phyloP scores from a whole-genome alignment of 768 basidiomycete genomes.

The Collybia sordida region DNA sequence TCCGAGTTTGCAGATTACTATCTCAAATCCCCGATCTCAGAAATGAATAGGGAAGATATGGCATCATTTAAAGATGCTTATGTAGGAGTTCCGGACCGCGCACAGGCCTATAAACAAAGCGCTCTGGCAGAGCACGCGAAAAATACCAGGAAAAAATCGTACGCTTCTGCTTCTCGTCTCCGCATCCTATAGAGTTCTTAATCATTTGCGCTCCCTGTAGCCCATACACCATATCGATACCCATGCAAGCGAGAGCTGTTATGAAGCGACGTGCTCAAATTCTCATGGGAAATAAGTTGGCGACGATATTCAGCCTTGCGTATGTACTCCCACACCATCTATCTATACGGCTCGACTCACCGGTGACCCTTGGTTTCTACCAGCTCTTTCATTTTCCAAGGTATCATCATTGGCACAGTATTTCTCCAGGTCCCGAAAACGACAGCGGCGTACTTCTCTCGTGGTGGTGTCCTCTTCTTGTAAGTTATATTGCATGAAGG shows the following conservation, averaged over 20 bases:
- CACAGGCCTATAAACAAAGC: conserved; percentile 22
- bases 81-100: not conserved
- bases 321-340: conserved; percentile 12
- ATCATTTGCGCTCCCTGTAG: conserved; percentile 17
- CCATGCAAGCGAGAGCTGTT: conserved; percentile 36
- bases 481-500: conserved; percentile 11
- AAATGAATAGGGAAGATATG: conserved; percentile 44
- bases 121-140: conserved; percentile 30
- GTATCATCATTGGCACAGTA: conserved; percentile 31
- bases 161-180: not conserved
- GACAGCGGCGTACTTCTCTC: conserved; percentile 50
- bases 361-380: not conserved
- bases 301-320: conserved; percentile 29
- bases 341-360: not conserved
- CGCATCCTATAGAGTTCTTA: no score
- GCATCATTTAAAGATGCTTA: conserved; percentile 35
- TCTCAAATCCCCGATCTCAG: conserved; percentile 26
- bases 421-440: conserved; percentile 42
- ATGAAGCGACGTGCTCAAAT: conserved; percentile 41
- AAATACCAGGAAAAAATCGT: conserved; percentile 15
- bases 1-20: conserved; percentile 44
- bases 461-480: conserved; percentile 49
- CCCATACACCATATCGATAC: conserved; percentile 33
- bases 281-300: conserved; percentile 27
- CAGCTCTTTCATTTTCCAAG: conserved; percentile 32